Base-by-base conservation (phyloP, 2,329 filamentous ascomycete species). In the Pezicula rhizophila region DNA sequence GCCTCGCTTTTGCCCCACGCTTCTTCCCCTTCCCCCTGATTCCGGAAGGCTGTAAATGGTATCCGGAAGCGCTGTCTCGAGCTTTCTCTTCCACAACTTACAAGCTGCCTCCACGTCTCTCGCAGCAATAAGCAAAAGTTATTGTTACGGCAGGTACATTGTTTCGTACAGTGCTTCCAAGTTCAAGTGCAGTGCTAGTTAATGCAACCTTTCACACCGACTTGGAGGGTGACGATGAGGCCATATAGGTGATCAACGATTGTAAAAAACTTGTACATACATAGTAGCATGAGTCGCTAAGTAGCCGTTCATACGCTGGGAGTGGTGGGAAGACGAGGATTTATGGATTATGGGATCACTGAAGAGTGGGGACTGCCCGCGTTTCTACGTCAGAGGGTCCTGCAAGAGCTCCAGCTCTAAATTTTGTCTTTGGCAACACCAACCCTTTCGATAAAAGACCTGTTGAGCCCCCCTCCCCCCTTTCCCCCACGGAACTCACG, bases 21-120 rank as follows among this genome's bases (percentile, higher is more conserved):
- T 28, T 43, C 10, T 25, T 44, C 42, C 42, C 18, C 6, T 42
- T 42, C 39, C 39, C 23, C 40, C 40, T 42, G 40, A 42, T 42
- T 42, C 14, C 40, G 40, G 40, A 42, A 26, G 25, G 10, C 40
- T 20, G 18, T 25, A 42, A 20, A 18, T 23, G 23, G 38, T 15
- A 40, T 40, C 38, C 38, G 38, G 28, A 31, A 31, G 28, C 28
- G 28, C 28, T 31, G 23, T 4, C 23, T 23, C 23, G 23, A 23
- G 6, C 23, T 23, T 23, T 23, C 23, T 23, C 23, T 23, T 15
- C 4, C 35, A n/a, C 35, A n/a, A 4, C 34, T 37, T 37, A 5
- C 34, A 37, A 37, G 15, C 23, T 23, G 23, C 23, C 6, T 23
- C 23, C 23, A 4, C 23, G 23, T 23, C 23, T 23, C 23, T 23